Evolutionary conservation across 176 grass and related monocot genomes (phyloP).

Genomic region (Secale cereale): DNA sequence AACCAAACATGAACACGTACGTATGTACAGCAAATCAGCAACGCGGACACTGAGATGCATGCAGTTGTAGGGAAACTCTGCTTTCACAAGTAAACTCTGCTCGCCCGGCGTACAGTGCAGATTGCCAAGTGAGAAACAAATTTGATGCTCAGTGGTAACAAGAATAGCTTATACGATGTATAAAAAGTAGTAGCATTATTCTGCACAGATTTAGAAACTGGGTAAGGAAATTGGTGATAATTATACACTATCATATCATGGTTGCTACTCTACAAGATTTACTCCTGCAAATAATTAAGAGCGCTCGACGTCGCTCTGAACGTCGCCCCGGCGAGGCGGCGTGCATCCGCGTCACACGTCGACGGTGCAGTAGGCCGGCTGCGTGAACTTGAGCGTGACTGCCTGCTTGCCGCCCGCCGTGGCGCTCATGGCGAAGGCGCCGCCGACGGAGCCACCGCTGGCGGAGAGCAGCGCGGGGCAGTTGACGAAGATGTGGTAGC

Average conservation of each 20-base stretch:
- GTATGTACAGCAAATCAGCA: neutral
- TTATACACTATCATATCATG: neutral
- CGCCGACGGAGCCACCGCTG: constrained; percentile 7
- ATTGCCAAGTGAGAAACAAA: neutral
- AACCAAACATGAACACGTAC: neutral
- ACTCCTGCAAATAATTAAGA: constrained; percentile 1
- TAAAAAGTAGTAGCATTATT: constrained; percentile 26
- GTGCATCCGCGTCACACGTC: constrained; percentile 38
- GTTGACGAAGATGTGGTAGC: constrained; percentile 74
- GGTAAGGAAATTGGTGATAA: neutral
- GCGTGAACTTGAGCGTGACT: constrained; percentile 56
- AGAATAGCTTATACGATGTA: neutral
- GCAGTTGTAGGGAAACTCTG: neutral
- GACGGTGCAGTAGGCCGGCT: constrained; percentile 55
- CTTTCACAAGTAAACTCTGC: neutral
- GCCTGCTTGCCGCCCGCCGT: neutral
- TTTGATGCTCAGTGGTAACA: neutral
- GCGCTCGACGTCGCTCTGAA: neutral
- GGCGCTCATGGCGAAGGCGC: constrained; percentile 33
- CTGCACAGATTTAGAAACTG: constrained; percentile 24
- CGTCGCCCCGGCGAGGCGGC: neutral
- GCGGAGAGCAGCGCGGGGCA: constrained; percentile 71
- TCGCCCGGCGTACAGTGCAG: neutral
- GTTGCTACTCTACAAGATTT: constrained; percentile 19
- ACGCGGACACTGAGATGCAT: neutral